Evolutionary conservation across 2,329 filamentous ascomycete species (phyloP).

Genomic region (Pseudocercospora crystallina): DNA sequence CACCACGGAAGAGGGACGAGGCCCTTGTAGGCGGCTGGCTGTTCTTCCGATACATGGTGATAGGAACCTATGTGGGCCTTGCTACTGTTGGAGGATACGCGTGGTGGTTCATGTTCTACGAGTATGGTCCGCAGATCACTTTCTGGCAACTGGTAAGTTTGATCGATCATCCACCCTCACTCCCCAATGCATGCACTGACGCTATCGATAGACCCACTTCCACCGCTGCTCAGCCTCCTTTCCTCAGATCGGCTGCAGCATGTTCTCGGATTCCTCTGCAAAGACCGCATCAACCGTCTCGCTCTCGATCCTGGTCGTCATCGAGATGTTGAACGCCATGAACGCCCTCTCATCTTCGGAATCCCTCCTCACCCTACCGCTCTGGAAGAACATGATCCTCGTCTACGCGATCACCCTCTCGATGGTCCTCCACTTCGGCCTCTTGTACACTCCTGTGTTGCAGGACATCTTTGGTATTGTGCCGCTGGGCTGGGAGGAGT

Average conservation of each 20-base stretch:
- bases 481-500: slow-evolving; percentile 80
- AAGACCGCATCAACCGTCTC: slow-evolving; percentile 92
- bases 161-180: not conserved
- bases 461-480: slow-evolving; percentile 88
- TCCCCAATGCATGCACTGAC: slow-evolving; percentile 11
- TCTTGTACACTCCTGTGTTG: slow-evolving; percentile 87
- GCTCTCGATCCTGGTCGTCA: slow-evolving; percentile 86
- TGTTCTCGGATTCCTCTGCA: slow-evolving; percentile 83
- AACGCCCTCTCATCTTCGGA: slow-evolving; percentile 96
- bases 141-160: slow-evolving; percentile 74
- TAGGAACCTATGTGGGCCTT: slow-evolving; percentile 89
- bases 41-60: slow-evolving; percentile 95
- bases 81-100: slow-evolving; percentile 96
- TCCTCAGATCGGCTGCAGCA: slow-evolving; percentile 84
- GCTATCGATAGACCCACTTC: slow-evolving; percentile 66
- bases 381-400: slow-evolving; percentile 99
- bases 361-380: slow-evolving; percentile 83
- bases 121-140: slow-evolving; percentile 82
- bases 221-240: slow-evolving; percentile 86
- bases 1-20: slow-evolving; percentile 89
- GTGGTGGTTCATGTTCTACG: slow-evolving; percentile 99
- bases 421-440: slow-evolving; percentile 91
- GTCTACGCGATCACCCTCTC: slow-evolving; percentile 91
- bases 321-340: slow-evolving; percentile 99
- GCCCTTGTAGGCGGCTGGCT: slow-evolving; percentile 91